Conservation (phyloP, 2,329 filamentous ascomycete species). For the Grosmannia huntii region DNA sequence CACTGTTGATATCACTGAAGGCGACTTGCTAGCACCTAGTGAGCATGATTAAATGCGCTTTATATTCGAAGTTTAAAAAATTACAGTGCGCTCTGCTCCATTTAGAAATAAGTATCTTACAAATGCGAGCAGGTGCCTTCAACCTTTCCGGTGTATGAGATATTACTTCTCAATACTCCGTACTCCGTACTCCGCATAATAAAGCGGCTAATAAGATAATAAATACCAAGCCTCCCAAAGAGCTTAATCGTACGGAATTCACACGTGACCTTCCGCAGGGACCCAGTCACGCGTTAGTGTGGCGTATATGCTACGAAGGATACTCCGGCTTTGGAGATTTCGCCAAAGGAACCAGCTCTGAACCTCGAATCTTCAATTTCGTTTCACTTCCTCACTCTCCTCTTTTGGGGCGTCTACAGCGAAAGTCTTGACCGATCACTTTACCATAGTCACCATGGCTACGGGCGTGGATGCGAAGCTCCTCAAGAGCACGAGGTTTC, state of each 20-base stretch:
- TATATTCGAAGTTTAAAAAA: neutral
- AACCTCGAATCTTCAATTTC: neutral
- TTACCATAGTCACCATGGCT: constrained; percentile 42
- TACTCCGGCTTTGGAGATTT: neutral
- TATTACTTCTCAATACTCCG: too few relatives aligned
- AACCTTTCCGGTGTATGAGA: too few relatives aligned
- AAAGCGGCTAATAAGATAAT: too few relatives aligned
- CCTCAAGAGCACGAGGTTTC: constrained; percentile 84
- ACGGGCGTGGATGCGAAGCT: constrained; percentile 80
- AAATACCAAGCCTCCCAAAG: too few relatives aligned
- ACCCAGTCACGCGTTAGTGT: neutral
- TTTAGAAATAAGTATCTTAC: neutral
- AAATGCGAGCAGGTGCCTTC: too few relatives aligned
- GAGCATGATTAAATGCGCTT: neutral
- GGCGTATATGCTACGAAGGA: neutral
- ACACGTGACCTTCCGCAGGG: neutral
- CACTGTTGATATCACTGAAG: neutral
- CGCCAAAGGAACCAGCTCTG: neutral
- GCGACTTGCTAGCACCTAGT: neutral
- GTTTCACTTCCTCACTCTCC: neutral
- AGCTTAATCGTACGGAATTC: too few relatives aligned
- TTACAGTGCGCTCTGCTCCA: neutral
- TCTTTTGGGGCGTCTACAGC: neutral
- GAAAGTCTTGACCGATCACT: neutral
- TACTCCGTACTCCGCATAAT: too few relatives aligned